Evolutionary conservation across 2,329 filamentous ascomycete genomes (phyloP).

Genomic region (Zymoseptoria passerinii): DNA sequence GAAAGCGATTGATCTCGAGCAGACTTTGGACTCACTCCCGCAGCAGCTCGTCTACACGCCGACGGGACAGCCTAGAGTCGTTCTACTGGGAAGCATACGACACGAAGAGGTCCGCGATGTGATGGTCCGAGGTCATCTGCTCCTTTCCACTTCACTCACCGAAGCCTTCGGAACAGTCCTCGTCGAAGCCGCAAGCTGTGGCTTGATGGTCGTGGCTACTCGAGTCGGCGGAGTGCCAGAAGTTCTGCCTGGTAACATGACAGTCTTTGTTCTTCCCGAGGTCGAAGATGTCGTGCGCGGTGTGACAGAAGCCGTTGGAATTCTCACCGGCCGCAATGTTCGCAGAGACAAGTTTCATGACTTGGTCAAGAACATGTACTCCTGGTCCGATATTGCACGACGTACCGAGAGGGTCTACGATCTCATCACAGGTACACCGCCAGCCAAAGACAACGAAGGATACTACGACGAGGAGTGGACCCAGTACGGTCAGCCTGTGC

Average conservation of each 20-base stretch:
- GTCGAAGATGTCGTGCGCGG: conserved; percentile 89
- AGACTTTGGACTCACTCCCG: conserved; percentile 69
- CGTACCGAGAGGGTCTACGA: conserved; percentile 94
- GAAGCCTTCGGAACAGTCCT: conserved; percentile 98
- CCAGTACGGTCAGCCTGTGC: conserved; percentile 48
- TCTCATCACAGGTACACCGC: conserved; percentile 78
- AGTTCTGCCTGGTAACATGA: conserved; percentile 93
- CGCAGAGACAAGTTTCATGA: conserved; percentile 92
- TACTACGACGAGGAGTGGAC: conserved; percentile 68
- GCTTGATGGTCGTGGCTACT: conserved; percentile 92
- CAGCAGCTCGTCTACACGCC: conserved; percentile 33
- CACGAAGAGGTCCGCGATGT: conserved; percentile 96
- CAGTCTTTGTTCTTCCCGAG: conserved; percentile 90
- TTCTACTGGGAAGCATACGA: conserved; percentile 82
- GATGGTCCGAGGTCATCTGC: conserved; percentile 95
- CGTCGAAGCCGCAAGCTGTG: conserved; percentile 92
- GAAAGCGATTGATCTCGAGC: conserved; percentile 94
- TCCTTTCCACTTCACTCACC: conserved; percentile 87
- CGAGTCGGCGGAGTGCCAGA: conserved; percentile 95
- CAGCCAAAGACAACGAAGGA: conserved; percentile 55
- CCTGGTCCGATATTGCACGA: conserved; percentile 89
- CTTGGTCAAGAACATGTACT: conserved; percentile 97
- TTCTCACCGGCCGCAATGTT: conserved; percentile 57
- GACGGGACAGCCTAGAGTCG: conserved; percentile 78
- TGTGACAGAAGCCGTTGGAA: conserved; percentile 80